phyloP scores from a whole-genome alignment of 306 rosid genomes.

The Acacia melanoxylon region DNA sequence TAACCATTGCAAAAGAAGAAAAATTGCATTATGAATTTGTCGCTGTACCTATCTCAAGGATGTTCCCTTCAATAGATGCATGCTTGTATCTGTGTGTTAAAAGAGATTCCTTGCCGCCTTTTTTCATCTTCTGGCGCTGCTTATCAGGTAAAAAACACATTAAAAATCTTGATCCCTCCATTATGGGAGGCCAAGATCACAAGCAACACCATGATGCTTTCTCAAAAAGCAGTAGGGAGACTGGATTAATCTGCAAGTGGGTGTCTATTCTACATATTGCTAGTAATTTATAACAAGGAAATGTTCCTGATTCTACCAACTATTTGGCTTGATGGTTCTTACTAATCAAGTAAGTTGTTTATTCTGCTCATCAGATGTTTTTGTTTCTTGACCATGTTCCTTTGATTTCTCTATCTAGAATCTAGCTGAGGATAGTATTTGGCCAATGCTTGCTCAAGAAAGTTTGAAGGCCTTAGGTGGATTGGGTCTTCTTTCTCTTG shows the following conservation, averaged over 20 bases:
- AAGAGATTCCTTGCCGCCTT: not conserved
- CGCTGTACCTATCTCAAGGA: too few species aligned
- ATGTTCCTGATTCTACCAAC: not conserved
- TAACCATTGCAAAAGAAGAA: not conserved
- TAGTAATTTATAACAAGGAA: not conserved
- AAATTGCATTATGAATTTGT: too few species aligned
- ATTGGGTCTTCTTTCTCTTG: slow-evolving; percentile 68
- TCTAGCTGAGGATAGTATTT: slow-evolving; percentile 53
- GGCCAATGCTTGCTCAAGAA: slow-evolving; percentile 70
- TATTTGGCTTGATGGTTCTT: not conserved
- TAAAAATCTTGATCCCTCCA: not conserved
- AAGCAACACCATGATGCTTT: not conserved
- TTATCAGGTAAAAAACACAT: not conserved
- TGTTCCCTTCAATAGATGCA: not conserved
- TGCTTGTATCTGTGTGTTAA: not conserved
- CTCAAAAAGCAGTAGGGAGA: not conserved
- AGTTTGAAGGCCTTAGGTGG: slow-evolving; percentile 78
- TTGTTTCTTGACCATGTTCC: slow-evolving; percentile 20
- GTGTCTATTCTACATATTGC: not conserved
- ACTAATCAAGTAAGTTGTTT: not conserved
- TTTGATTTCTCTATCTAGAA: slow-evolving; percentile 42
- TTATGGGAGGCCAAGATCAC: not conserved
- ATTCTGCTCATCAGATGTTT: not conserved
- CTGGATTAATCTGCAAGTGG: not conserved
- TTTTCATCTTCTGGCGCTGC: not conserved